A percentile compares a stretch with the other conserved stretches of the same genome.
Conservation (phyloP, 2,329 filamentous ascomycete genomes). For the Sphaerulina vaccinii region DNA sequence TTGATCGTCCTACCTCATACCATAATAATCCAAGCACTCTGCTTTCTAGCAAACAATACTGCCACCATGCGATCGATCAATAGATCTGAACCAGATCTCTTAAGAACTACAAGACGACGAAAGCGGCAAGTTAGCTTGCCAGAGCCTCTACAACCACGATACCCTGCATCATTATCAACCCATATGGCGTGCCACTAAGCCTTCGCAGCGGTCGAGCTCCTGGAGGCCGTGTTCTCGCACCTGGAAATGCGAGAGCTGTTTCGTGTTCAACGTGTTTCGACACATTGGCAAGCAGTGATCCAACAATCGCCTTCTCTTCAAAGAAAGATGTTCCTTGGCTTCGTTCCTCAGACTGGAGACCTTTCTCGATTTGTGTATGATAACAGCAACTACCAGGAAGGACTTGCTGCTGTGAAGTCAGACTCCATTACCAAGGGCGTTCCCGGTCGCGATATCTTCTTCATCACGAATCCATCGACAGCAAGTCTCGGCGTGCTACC, state of each 20-base stretch:
- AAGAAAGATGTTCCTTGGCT: conserved; percentile 13
- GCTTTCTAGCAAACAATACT: not conserved
- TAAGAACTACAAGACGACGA: not conserved
- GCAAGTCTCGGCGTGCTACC: not conserved
- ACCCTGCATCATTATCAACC: no score
- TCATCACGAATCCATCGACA: not conserved
- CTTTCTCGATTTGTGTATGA: conserved; percentile 10
- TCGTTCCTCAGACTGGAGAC: conserved; percentile 12
- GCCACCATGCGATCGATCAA: not conserved
- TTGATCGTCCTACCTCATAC: no score
- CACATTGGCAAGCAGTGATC: conserved; percentile 16
- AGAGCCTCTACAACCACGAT: not conserved
- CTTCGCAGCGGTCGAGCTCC: conserved; percentile 15
- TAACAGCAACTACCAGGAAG: no score
- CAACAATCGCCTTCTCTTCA: conserved; percentile 13
- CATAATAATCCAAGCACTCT: no score
- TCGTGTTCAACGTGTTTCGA: conserved; percentile 14
- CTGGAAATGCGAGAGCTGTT: conserved; percentile 18
- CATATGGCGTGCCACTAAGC: not conserved
- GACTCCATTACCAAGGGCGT: no score
- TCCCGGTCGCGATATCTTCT: not conserved
- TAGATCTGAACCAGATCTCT: not conserved
- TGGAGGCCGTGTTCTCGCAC: conserved; percentile 17
- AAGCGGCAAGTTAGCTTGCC: not conserved
- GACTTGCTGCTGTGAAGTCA: no score